Evolutionary conservation across 495 filamentous ascomycete species (phyloP), one percentile per base, ranked within the genome.

Genomic region (Annulohypoxylon nitens): DNA sequence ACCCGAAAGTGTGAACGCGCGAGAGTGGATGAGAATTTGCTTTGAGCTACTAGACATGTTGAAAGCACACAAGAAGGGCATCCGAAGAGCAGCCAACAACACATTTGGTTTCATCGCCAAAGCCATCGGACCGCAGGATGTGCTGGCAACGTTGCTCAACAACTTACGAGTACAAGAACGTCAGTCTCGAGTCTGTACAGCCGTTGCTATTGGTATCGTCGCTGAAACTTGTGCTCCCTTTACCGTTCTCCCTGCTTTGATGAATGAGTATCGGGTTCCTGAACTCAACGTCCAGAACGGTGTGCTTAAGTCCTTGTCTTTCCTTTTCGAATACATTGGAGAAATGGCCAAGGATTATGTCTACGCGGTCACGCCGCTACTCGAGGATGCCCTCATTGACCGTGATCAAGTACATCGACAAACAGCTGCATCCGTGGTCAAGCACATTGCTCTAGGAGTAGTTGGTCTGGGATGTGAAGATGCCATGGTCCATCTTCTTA

Each of bases 321-420:
- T 99, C 89, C 86, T 99, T 57, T 98, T 98, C 78, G 96, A 99
- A 74, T 99, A 99, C 82, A 99, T 99, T 78, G 96, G 96, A 59
- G 96, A 99, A 81, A 98, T 99, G 97, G 94, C 93, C 67, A 98
- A 98, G 81, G 97, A 99, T 80, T 99, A 99, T 80, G 95, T 98
- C 81, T 99, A 98, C 78, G 97, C 97, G 9, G 93, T 98, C 34
- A 97, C 94, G 14, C 96, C 97, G n/a, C 85, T 99, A 14, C 91
- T 99, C 7, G 96, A 98, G 79, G 97, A 99, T 78, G 97, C 97
- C 3, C 90, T 99, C 61, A 97, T 97, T 82, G 97, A 99, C 81
- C 90, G 97, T 51, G 97, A 99, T 80, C 97, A 99, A 82, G 97
- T 99, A 5, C 97, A 99, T 82, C 91, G 97, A 16, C 97, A 99